A percentile compares a stretch with the other conserved stretches of the same genome.
Evolutionary conservation across 2,329 filamentous ascomycete species (phyloP).

Genomic region (Tolypocladium album): DNA sequence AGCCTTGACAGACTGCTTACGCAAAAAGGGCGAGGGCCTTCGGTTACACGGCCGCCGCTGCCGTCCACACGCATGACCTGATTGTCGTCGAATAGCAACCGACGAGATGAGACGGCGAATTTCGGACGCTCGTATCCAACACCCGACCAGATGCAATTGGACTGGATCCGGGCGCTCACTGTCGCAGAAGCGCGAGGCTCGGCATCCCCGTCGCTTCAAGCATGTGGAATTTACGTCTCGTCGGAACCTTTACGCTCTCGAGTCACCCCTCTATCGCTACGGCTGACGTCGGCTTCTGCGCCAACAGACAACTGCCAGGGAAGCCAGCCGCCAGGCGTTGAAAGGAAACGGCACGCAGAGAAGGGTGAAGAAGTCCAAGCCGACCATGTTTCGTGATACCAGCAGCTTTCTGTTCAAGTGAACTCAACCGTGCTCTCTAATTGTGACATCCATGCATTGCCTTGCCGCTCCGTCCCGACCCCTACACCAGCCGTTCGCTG

Average conservation of each 20-base stretch:
- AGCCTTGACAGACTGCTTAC: background rate
- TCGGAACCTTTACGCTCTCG: background rate
- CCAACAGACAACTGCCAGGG: background rate
- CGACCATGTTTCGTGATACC: background rate
- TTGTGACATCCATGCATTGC: background rate
- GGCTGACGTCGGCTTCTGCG: background rate
- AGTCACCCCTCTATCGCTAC: background rate
- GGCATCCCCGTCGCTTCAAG: background rate
- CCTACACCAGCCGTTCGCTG: background rate
- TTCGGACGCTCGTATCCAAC: background rate
- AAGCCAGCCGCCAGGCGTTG: too few relatives aligned
- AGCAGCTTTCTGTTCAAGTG: background rate
- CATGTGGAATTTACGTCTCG: background rate
- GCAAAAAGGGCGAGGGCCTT: background rate
- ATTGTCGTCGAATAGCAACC: background rate
- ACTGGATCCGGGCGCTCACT: background rate
- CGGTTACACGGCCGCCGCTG: background rate
- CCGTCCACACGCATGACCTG: background rate
- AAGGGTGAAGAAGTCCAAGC: background rate
- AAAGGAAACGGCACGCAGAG: background rate
- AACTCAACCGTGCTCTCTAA: background rate
- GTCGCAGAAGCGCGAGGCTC: background rate
- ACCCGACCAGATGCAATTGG: background rate
- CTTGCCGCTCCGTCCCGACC: background rate
- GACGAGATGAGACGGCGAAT: background rate